phyloP scores from a whole-genome alignment of 805 yeast species.

The Saturnispora dispora region DNA sequence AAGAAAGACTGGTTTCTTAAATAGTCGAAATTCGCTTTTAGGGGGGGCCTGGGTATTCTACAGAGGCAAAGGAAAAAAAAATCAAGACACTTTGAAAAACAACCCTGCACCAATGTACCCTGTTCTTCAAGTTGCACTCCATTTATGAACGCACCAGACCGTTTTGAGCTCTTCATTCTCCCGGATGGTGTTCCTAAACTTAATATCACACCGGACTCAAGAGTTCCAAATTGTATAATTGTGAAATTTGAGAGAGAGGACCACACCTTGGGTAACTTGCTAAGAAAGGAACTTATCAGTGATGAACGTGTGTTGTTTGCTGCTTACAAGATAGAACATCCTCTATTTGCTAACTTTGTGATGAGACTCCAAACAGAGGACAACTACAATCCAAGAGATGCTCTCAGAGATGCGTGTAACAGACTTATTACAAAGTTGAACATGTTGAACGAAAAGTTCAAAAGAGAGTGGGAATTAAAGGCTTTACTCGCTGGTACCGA shows the following conservation, averaged over 20 bases:
- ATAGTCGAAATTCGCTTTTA: neutral
- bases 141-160: constrained; percentile 95
- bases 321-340: constrained; percentile 97
- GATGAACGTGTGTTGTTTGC: constrained; percentile 91
- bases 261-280: constrained; percentile 87
- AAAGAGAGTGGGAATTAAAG: constrained; percentile 88
- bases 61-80: neutral
- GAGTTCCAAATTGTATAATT: constrained; percentile 90
- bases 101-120: neutral
- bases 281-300: constrained; percentile 75
- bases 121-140: neutral
- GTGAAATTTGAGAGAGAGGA: constrained; percentile 94
- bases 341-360: constrained; percentile 88
- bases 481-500: constrained; percentile 52
- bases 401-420: constrained; percentile 83
- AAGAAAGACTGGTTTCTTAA: neutral
- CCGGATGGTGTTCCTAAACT: constrained; percentile 98
- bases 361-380: constrained; percentile 95
- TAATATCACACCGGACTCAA: constrained; percentile 83
- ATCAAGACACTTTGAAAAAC: neutral
- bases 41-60: neutral
- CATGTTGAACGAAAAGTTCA: constrained; percentile 65
- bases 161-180: constrained; percentile 90
- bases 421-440: constrained; percentile 73
- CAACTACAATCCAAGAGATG: constrained; percentile 85